phyloP scores from a whole-genome alignment of 2,329 filamentous ascomycete genomes.

The Epichloe brachyelytri region DNA sequence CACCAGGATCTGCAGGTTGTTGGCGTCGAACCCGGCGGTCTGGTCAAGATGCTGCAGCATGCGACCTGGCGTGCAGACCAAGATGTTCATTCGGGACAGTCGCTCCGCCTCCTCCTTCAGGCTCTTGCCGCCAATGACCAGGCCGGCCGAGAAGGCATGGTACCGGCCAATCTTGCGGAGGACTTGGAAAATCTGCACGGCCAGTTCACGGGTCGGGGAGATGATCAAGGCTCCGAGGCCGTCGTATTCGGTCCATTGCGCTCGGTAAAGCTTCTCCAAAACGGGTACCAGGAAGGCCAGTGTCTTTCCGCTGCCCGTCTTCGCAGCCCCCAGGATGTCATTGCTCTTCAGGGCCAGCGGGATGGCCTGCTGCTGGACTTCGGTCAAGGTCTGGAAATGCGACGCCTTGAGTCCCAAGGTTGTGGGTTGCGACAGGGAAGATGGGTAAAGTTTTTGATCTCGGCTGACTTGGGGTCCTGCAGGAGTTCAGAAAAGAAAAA shows the following conservation, averaged over 20 bases:
- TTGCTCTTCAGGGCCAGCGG: slow-evolving; percentile 71
- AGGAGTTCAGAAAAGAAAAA: background rate
- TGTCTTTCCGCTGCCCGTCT: slow-evolving; percentile 92
- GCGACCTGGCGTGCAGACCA: slow-evolving; percentile 87
- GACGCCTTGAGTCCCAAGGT: slow-evolving; percentile 66
- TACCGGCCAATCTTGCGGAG: slow-evolving; percentile 78
- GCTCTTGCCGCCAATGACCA: slow-evolving; percentile 89
- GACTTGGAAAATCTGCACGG: slow-evolving; percentile 94
- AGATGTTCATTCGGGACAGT: slow-evolving; percentile 84
- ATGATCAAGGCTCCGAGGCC: slow-evolving; percentile 87
- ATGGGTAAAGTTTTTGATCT: slow-evolving; percentile 61
- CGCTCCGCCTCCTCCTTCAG: slow-evolving; percentile 77
- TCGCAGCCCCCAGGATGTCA: slow-evolving; percentile 88
- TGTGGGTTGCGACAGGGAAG: slow-evolving; percentile 80
- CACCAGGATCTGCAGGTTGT: slow-evolving; percentile 84
- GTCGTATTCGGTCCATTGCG: slow-evolving; percentile 81
- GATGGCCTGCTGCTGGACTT: slow-evolving; percentile 84
- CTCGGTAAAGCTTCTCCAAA: slow-evolving; percentile 80
- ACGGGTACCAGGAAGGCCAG: slow-evolving; percentile 86
- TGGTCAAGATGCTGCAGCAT: slow-evolving; percentile 95
- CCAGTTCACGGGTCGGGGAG: slow-evolving; percentile 86
- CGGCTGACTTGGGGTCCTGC: slow-evolving; percentile 46
- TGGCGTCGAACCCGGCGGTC: slow-evolving; percentile 77
- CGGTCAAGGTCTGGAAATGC: slow-evolving; percentile 82
- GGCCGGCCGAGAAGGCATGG: slow-evolving; percentile 80